These are phyloP conservation scores for Aspergillus haitiensis DNA, from an alignment of 495 filamentous ascomycete genomes.

Conservation along the genomic window DNA sequence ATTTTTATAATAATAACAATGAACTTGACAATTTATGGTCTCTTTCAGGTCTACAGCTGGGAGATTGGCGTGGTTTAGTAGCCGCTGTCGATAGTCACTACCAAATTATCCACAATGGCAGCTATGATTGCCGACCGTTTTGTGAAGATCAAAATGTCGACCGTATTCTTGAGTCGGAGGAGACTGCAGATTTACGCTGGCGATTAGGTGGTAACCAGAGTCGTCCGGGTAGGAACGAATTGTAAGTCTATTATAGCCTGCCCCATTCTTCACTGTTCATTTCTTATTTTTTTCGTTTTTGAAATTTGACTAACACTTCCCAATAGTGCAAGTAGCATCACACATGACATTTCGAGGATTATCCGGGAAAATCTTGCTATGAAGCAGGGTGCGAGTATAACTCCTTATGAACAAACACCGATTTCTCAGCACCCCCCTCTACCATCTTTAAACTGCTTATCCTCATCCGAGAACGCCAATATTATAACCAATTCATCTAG, in stretches of 20 bases:
- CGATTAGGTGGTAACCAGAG: conserved; percentile 38
- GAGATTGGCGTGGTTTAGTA: conserved; percentile 47
- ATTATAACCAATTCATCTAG: conserved; percentile 13
- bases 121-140: conserved; percentile 28
- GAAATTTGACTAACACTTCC: conserved; percentile 18
- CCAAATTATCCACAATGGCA: conserved; percentile 39
- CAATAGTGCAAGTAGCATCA: conserved; percentile 45
- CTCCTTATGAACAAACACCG: conserved; percentile 18
- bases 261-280: no score
- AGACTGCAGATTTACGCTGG: conserved; percentile 36
- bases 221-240: conserved; percentile 38
- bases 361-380: conserved; percentile 43
- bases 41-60: conserved; percentile 46
- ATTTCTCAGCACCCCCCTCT: conserved; percentile 25
- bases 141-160: conserved; percentile 41
- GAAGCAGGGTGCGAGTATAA: conserved; percentile 23
- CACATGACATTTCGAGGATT: conserved; percentile 45
- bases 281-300: not conserved
- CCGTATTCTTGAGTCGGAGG: conserved; percentile 38
- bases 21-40: conserved; percentile 48
- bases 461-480: conserved; percentile 15
- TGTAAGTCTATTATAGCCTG: conserved; percentile 31
- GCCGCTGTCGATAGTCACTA: conserved; percentile 52
- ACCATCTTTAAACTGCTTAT: conserved; percentile 21
- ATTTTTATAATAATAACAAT: conserved; percentile 40